Evolutionary conservation across 805 yeast species (phyloP).

Genomic region (Tetrapisispora iriomotensis): DNA sequence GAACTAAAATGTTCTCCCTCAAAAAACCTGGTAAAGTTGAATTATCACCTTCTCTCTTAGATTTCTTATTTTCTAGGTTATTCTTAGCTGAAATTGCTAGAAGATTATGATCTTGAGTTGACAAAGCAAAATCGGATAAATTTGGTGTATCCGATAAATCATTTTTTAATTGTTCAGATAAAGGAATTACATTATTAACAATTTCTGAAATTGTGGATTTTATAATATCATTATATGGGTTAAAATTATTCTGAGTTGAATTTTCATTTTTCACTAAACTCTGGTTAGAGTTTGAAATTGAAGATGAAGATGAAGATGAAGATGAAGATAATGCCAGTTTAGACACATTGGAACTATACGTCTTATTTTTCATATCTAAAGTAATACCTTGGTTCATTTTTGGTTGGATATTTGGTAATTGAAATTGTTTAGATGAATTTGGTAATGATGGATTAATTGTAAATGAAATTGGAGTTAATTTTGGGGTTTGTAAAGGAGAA

Average conservation of each 20-base stretch:
- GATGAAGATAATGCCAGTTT: background rate
- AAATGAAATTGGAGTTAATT: background rate
- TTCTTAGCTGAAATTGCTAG: conserved; percentile 8
- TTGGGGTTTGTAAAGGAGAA: conserved; percentile 2
- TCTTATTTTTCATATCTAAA: background rate
- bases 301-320: background rate
- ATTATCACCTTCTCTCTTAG: background rate
- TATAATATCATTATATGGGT: conserved; percentile 17
- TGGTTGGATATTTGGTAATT: conserved; percentile 4
- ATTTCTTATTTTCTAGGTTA: background rate
- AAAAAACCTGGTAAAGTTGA: conserved; percentile 15
- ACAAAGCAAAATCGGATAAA: conserved; percentile 24
- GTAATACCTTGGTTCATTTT: background rate
- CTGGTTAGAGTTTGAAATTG: background rate
- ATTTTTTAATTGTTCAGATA: conserved; percentile 17
- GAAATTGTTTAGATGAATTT: conserved; percentile 2
- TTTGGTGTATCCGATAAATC: conserved; percentile 5
- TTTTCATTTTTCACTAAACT: background rate
- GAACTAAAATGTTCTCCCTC: conserved; percentile 33
- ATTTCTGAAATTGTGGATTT: conserved; percentile 19
- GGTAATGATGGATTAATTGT: background rate
- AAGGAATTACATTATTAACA: conserved; percentile 16
- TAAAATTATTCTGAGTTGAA: background rate
- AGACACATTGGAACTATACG: background rate
- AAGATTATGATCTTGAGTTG: conserved; percentile 12